Conservation (phyloP, 2,329 filamentous ascomycete species). For the Sporothrix schenckii region DNA sequence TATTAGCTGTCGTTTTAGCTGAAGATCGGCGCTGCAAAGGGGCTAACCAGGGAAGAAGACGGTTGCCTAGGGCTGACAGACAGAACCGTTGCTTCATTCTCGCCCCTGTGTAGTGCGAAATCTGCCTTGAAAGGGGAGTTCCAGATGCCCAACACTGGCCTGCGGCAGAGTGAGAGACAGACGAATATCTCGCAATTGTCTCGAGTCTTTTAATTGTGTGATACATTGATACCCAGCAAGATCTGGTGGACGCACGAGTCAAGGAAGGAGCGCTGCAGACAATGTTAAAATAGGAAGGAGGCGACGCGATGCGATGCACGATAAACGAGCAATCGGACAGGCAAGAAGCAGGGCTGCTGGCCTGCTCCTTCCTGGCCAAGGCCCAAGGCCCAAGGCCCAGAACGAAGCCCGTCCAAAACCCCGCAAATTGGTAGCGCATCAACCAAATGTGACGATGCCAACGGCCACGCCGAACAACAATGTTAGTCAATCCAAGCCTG, state of each 20-base stretch:
- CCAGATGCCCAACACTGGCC: background rate
- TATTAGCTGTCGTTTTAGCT: conserved; percentile 2
- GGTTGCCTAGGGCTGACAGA: background rate
- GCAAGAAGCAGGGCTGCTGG: too few relatives aligned
- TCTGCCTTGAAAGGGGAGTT: conserved; percentile 7
- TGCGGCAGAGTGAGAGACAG: background rate
- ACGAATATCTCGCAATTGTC: background rate
- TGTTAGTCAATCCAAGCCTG: too few relatives aligned
- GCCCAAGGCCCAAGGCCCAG: background rate
- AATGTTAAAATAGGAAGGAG: background rate
- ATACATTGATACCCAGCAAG: background rate
- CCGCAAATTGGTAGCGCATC: background rate
- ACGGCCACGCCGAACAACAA: too few relatives aligned
- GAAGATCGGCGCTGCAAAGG: conserved; percentile 16
- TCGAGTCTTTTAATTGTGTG: background rate
- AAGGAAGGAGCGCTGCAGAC: background rate
- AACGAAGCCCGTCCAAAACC: background rate
- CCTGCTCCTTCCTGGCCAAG: background rate
- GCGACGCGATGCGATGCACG: background rate
- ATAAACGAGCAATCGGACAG: too few relatives aligned
- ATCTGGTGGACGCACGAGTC: background rate
- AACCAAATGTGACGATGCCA: background rate
- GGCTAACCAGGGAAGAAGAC: background rate
- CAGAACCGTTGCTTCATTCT: background rate
- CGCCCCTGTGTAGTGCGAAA: background rate